Conservation (phyloP, 805 yeast genomes). For the Candida xiaguanensis region DNA sequence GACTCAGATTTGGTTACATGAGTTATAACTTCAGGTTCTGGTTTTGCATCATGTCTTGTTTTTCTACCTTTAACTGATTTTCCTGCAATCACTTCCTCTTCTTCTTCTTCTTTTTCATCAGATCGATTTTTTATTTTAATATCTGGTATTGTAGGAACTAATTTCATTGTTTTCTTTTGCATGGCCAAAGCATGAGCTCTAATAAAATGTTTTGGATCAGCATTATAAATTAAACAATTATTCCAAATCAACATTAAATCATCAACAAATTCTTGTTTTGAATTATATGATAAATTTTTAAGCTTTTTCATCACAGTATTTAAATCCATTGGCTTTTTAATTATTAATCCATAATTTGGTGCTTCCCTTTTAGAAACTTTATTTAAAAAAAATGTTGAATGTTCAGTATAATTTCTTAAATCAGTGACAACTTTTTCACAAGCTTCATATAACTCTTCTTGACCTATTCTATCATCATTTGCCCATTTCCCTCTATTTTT, state of each 20-base stretch:
- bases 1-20: slow-evolving; percentile 13
- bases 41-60: slow-evolving; percentile 31
- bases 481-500: slow-evolving; percentile 98
- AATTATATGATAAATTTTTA: slow-evolving; percentile 74
- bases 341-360: slow-evolving; percentile 88
- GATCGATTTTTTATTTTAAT: slow-evolving; percentile 69
- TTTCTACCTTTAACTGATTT: slow-evolving; percentile 42
- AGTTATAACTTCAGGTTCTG: slow-evolving; percentile 23
- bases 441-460: slow-evolving; percentile 95
- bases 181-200: slow-evolving; percentile 92
- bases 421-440: slow-evolving; percentile 94
- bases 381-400: slow-evolving; percentile 91
- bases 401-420: slow-evolving; percentile 88
- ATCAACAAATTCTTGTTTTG: slow-evolving; percentile 88
- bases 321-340: slow-evolving; percentile 93
- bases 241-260: slow-evolving; percentile 94
- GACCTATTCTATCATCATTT: slow-evolving; percentile 90
- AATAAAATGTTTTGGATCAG: slow-evolving; percentile 90
- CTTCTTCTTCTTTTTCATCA: slow-evolving; percentile 66
- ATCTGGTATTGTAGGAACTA: slow-evolving; percentile 86
- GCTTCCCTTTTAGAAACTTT: slow-evolving; percentile 98
- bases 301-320: slow-evolving; percentile 91
- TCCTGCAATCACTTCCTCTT: slow-evolving; percentile 19
- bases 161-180: slow-evolving; percentile 79
- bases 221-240: slow-evolving; percentile 87